phyloP scores from a whole-genome alignment of 441 rosid species.

The Manihot esculenta region DNA sequence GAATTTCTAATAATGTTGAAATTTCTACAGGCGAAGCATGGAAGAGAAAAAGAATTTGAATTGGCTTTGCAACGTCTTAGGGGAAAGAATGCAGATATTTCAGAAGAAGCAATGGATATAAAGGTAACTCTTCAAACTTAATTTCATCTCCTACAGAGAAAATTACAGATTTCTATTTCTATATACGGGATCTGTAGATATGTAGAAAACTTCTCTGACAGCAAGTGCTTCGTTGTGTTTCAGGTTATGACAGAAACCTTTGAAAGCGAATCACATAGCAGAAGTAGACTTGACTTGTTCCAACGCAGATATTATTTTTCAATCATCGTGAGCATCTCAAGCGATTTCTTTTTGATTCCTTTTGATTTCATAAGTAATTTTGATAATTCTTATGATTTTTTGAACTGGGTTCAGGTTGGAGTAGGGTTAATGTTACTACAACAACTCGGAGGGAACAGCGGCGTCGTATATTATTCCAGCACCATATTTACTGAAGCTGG shows the following conservation, averaged over 20 bases:
- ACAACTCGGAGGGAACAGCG: constrained; percentile 71
- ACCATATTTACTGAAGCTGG: constrained; percentile 46
- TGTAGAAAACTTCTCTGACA: not conserved
- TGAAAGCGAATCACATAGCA: constrained; percentile 38
- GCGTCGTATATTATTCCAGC: constrained; percentile 54
- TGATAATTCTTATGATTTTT: no score
- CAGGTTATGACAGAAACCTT: not conserved
- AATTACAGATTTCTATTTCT: no score
- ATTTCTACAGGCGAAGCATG: constrained; percentile 37
- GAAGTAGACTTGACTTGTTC: constrained; percentile 59
- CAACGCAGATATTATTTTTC: constrained; percentile 64
- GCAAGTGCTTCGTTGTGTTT: not conserved
- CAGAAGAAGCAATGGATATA: constrained; percentile 42
- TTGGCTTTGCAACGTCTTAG: constrained; percentile 37
- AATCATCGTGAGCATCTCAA: constrained; percentile 45
- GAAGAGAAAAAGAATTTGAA: constrained; percentile 44
- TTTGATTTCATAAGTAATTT: no score
- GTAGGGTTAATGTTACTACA: constrained; percentile 71
- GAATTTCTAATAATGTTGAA: not conserved
- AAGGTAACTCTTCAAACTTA: not conserved
- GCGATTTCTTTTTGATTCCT: not conserved
- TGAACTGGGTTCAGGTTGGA: constrained; percentile 41
- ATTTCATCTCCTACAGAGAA: no score
- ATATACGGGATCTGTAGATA: no score
- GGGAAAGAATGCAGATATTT: constrained; percentile 40